These are phyloP conservation scores for Populus ilicifolia DNA, from an alignment of 345 rosid species.

Conservation along the genomic window DNA sequence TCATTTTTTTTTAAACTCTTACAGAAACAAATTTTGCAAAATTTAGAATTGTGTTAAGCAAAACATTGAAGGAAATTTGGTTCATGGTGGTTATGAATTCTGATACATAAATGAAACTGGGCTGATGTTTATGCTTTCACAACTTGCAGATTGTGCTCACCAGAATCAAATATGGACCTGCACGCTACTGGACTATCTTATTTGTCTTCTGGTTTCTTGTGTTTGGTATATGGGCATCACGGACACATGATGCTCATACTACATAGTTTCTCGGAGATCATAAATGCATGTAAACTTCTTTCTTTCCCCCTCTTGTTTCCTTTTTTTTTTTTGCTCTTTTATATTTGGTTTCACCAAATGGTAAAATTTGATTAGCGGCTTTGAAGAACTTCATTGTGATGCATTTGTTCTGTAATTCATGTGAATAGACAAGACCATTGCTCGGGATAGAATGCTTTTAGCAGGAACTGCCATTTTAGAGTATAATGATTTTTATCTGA, in stretches of 20 bases:
- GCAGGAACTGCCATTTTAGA: background rate
- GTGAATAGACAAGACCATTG: background rate
- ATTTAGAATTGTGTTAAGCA: background rate
- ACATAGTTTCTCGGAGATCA: conserved; percentile 2
- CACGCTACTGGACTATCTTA: conserved; percentile 94
- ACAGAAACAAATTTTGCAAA: background rate
- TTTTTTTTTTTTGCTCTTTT: background rate
- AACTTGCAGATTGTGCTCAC: conserved; percentile 81
- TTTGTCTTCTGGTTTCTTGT: conserved; percentile 98
- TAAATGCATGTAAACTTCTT: background rate
- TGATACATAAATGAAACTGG: background rate
- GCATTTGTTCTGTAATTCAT: background rate
- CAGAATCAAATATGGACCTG: conserved; percentile 97
- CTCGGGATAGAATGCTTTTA: background rate
- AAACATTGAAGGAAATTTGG: no score
- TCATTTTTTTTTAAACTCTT: background rate
- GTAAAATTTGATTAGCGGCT: background rate
- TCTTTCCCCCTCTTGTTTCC: background rate
- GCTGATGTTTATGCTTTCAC: background rate
- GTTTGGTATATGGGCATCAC: conserved; percentile 93
- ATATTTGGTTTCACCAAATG: background rate
- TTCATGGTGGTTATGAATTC: background rate
- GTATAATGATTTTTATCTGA: background rate
- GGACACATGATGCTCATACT: conserved; percentile 55
- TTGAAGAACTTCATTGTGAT: background rate